phyloP scores from a whole-genome alignment of 495 filamentous ascomycete species.

The Penicillium egyptiacum region DNA sequence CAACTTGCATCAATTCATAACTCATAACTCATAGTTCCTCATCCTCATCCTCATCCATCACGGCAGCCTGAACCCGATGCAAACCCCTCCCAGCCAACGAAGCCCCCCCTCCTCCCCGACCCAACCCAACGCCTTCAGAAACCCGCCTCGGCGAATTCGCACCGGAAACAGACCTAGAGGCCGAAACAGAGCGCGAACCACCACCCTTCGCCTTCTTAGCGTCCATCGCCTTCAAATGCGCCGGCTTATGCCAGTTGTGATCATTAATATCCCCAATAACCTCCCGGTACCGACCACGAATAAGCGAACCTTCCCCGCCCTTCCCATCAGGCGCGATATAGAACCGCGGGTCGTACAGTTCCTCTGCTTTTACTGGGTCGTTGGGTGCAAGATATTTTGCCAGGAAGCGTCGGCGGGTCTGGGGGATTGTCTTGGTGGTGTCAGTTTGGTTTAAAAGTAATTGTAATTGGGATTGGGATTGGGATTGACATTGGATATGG shows the following conservation, averaged over 20 bases:
- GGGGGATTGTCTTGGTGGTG: constrained; percentile 36
- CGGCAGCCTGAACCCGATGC: neutral
- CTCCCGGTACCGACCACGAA: constrained; percentile 6
- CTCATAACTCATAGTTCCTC: constrained; percentile 4
- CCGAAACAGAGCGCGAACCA: constrained; percentile 12
- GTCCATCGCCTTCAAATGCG: constrained; percentile 6
- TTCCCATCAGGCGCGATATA: constrained; percentile 18
- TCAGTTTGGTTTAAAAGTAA: neutral
- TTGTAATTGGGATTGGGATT: neutral
- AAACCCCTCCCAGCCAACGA: neutral
- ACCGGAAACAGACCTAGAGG: neutral
- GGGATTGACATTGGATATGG: neutral
- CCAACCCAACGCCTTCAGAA: neutral
- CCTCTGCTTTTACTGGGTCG: constrained; percentile 30
- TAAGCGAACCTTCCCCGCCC: constrained; percentile 1
- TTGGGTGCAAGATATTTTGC: constrained; percentile 37
- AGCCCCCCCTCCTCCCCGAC: neutral
- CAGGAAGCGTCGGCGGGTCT: constrained; percentile 42
- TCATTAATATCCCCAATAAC: constrained; percentile 19
- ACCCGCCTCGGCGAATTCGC: neutral
- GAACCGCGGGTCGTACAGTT: constrained; percentile 34
- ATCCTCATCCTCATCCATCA: constrained; percentile 4
- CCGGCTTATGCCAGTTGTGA: constrained; percentile 22
- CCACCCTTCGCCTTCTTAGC: constrained; percentile 13
- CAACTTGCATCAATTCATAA: no score